These are phyloP conservation scores for Cephaloascus albidus DNA, from an alignment of 805 yeast genomes.

Conservation along the genomic window DNA sequence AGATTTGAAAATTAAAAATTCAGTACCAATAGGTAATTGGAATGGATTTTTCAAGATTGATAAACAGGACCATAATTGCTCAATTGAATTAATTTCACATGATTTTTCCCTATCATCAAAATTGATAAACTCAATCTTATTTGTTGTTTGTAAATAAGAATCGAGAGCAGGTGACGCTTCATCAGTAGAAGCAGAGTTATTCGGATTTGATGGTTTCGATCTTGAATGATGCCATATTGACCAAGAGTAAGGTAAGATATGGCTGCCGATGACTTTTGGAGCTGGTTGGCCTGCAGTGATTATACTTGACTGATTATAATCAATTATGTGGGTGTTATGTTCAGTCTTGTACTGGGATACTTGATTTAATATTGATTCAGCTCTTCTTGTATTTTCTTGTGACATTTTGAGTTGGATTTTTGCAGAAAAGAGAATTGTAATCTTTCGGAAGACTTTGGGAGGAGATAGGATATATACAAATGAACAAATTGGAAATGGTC, in stretches of 20 bases:
- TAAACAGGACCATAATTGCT: constrained; percentile 42
- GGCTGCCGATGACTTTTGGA: constrained; percentile 16
- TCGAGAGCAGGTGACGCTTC: constrained; percentile 21
- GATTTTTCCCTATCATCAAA: constrained; percentile 8
- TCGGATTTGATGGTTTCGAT: constrained; percentile 9
- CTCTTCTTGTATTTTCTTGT: background rate
- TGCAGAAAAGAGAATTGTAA: too few species aligned
- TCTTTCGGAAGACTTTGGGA: too few species aligned
- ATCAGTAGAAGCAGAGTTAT: constrained; percentile 4
- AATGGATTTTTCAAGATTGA: constrained; percentile 26
- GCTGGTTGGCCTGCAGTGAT: background rate
- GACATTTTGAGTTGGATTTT: too few species aligned
- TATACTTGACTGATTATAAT: background rate
- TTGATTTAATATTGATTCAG: background rate
- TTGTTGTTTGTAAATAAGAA: constrained; percentile 36
- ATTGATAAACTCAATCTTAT: constrained; percentile 28
- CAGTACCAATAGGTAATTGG: constrained; percentile 36
- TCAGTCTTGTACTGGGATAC: background rate
- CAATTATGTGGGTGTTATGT: background rate
- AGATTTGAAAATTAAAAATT: constrained; percentile 46
- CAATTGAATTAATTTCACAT: constrained; percentile 31
- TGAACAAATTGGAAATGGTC: too few species aligned
- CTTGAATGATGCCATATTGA: constrained; percentile 39
- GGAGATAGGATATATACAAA: too few species aligned
- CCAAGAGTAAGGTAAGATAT: constrained; percentile 38